phyloP scores from a whole-genome alignment of 805 yeast genomes.

The Lipomyces starkeyi region DNA sequence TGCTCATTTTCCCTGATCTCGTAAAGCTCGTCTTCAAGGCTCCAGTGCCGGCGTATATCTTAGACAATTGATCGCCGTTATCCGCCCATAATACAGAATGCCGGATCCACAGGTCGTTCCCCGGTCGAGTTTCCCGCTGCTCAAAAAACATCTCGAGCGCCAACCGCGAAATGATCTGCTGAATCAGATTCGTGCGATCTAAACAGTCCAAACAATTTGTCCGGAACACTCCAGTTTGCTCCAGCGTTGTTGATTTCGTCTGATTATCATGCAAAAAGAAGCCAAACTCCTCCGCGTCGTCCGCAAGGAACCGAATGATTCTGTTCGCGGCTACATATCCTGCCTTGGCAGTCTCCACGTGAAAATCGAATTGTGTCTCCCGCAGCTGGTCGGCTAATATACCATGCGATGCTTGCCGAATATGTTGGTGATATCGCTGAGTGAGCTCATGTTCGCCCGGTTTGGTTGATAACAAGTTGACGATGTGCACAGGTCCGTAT shows the following conservation, averaged over 20 bases:
- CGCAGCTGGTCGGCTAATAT: slow-evolving; percentile 50
- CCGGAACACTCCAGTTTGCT: slow-evolving; percentile 90
- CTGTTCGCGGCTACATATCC: slow-evolving; percentile 76
- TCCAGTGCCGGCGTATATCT: slow-evolving; percentile 96
- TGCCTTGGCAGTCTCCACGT: slow-evolving; percentile 87
- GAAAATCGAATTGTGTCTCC: slow-evolving; percentile 90
- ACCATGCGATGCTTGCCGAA: slow-evolving; percentile 50
- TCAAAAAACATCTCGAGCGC: slow-evolving; percentile 58
- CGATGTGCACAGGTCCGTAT: slow-evolving; percentile 87
- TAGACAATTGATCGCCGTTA: slow-evolving; percentile 95
- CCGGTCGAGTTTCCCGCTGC: slow-evolving; percentile 46
- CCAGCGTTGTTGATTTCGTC: slow-evolving; percentile 60
- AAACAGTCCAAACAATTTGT: slow-evolving; percentile 94
- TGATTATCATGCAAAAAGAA: slow-evolving; percentile 75
- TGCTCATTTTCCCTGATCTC: slow-evolving; percentile 92
- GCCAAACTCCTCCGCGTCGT: slow-evolving; percentile 77
- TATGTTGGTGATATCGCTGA: slow-evolving; percentile 66
- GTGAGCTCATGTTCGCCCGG: slow-evolving; percentile 77
- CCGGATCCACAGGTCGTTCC: slow-evolving; percentile 64
- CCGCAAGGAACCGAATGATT: slow-evolving; percentile 66
- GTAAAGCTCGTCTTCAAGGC: slow-evolving; percentile 95
- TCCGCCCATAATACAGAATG: slow-evolving; percentile 97
- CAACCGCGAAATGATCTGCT: slow-evolving; percentile 73
- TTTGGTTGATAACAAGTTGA: slow-evolving; percentile 84
- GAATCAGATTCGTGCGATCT: slow-evolving; percentile 88